Evolutionary conservation across 768 basidiomycete genomes (phyloP).

Genomic region (Chiua virens): DNA sequence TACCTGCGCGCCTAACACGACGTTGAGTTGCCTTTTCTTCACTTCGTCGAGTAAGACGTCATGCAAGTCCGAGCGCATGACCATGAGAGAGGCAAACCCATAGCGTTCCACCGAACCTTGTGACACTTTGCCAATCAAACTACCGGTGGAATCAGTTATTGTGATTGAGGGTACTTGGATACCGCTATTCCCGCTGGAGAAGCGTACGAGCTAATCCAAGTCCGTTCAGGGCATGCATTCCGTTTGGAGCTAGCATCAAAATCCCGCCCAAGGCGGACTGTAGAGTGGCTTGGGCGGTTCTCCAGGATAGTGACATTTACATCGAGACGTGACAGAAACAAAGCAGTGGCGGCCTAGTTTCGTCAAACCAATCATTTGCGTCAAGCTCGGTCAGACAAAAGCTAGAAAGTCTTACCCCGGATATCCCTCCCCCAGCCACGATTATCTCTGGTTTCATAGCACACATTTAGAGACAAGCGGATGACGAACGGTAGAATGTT

Average conservation of each 20-base stretch:
- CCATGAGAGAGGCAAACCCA: conserved; percentile 25
- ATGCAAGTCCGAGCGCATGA: conserved; percentile 31
- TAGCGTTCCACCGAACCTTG: conserved; percentile 29
- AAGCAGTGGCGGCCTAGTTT: conserved; percentile 18
- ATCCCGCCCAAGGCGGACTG: conserved; percentile 24
- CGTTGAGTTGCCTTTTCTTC: conserved; percentile 14
- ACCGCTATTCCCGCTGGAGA: conserved; percentile 21
- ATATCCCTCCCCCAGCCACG: conserved; percentile 28
- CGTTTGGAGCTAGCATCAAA: conserved; percentile 30
- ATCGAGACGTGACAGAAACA: conserved; percentile 27
- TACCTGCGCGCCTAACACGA: conserved; percentile 27
- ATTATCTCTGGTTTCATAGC: conserved; percentile 22
- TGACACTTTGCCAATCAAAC: conserved; percentile 20
- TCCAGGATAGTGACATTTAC: conserved; percentile 23
- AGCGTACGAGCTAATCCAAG: conserved; percentile 25
- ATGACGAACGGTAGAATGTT: background rate
- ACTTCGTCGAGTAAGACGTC: conserved; percentile 32
- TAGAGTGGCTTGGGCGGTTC: conserved; percentile 16
- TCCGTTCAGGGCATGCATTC: conserved; percentile 28
- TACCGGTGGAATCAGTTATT: conserved; percentile 23
- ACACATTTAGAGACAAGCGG: conserved; percentile 10
- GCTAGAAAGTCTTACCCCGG: conserved; percentile 21
- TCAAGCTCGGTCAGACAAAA: background rate
- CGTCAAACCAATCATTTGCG: background rate
- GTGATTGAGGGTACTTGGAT: conserved; percentile 18